Evolutionary conservation across 495 filamentous ascomycete species (phyloP), one percentile per base, ranked within the genome.

Genomic region (Glonium stellatum): DNA sequence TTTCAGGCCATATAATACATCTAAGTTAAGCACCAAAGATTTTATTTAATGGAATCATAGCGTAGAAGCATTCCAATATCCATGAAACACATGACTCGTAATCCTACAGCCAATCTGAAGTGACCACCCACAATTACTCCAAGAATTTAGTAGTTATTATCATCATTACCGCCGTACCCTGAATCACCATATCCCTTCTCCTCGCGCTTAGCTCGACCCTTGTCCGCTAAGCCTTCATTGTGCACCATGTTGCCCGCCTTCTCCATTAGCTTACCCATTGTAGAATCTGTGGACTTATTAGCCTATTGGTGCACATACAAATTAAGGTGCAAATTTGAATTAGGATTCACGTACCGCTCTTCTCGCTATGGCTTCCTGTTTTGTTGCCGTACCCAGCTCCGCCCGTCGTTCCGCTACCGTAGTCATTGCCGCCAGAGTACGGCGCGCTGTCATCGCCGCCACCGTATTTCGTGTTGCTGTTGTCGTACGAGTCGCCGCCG

Each of bases 211-310:
- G 71, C 63, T 1, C 42, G 19, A 5, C 74, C 71, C 60, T 72
- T 74, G 22, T 72, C 60, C 37, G 58, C 63, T 42, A 77, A 34
- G 12, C 55, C 63, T 12, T 71, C 69, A 53, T 71, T 75, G 44
- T 72, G 63, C 46, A 76, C 58, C 52, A 76, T 53, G 49, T 65
- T 57, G 3, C 77, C 74, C 37, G 67, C 73, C 67, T 77, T 79
- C 63, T 78, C 74, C 70, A 78, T 68, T 10, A 79, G 12, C 63
- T 77, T 77, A 31, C 74, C 76, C 4, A 70, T 54, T 9, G 65
- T 76, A 44, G 70, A 73, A 59, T 78, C 76, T 70, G 53, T 35
- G 18, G 21, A 55, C 1, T 5, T 54, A 13, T 54, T 54, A 13
- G 25, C 2, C 3, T 37, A 36, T 44, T n/a, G n/a, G n/a, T n/a